Conservation (phyloP, 768 basidiomycete genomes). For the Russula olivacea region DNA sequence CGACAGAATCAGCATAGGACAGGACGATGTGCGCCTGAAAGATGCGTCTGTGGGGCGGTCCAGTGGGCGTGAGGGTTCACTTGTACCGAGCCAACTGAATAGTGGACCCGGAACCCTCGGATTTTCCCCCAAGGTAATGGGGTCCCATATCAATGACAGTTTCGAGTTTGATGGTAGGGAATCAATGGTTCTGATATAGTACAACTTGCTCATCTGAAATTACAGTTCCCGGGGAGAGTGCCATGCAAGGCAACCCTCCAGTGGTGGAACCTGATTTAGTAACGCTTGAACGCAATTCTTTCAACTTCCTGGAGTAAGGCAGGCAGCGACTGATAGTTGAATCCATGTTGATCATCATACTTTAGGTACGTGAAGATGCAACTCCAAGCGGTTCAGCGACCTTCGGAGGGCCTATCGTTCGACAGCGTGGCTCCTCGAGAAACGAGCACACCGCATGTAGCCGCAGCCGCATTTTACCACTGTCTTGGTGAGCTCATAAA, state of each 20-base stretch:
- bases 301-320: conserved; percentile 73
- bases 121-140: conserved; percentile 45
- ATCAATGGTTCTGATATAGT: conserved; percentile 22
- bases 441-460: conserved; percentile 70
- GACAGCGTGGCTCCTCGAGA: conserved; percentile 58
- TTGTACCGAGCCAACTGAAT: conserved; percentile 31
- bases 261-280: conserved; percentile 51
- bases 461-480: conserved; percentile 78
- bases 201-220: background rate
- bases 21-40: conserved; percentile 47
- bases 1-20: conserved; percentile 45
- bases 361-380: conserved; percentile 76
- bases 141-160: conserved; percentile 47
- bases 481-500: conserved; percentile 54
- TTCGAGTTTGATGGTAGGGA: conserved; percentile 60
- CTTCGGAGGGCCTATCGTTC: conserved; percentile 47
- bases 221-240: conserved; percentile 31
- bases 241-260: conserved; percentile 33
- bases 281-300: conserved; percentile 68
- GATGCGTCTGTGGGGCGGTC: conserved; percentile 40
- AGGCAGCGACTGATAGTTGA: conserved; percentile 25
- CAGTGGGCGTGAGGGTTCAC: conserved; percentile 54
- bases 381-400: conserved; percentile 48
- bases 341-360: background rate
- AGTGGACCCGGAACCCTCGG: conserved; percentile 33